Evolutionary conservation across 2,329 filamentous ascomycete species (phyloP).

Genomic region (Phaeosphaeriaceae sp.): DNA sequence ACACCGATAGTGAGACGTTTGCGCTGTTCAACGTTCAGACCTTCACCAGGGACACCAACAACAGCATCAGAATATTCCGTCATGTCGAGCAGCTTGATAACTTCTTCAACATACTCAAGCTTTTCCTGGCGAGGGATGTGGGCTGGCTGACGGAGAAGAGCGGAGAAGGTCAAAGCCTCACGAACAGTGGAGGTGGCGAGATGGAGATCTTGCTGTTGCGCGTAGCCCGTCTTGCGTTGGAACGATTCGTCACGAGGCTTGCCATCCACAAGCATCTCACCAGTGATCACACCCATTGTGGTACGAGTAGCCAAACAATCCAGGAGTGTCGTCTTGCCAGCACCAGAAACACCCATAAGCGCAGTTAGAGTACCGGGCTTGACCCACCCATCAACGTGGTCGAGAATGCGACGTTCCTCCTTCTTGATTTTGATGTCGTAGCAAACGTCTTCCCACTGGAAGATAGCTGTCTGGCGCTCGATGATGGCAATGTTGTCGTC

Average conservation of each 20-base stretch:
- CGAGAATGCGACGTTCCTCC: slow-evolving; percentile 76
- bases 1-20: slow-evolving; percentile 91
- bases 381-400: slow-evolving; percentile 91
- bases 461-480: slow-evolving; percentile 75
- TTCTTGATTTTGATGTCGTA: slow-evolving; percentile 82
- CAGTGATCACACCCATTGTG: slow-evolving; percentile 87
- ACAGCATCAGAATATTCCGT: slow-evolving; percentile 87
- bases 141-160: slow-evolving; percentile 82
- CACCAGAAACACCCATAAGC: slow-evolving; percentile 89
- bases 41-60: slow-evolving; percentile 89
- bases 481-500: slow-evolving; percentile 54
- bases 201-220: slow-evolving; percentile 92
- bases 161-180: slow-evolving; percentile 87
- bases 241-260: slow-evolving; percentile 78
- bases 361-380: slow-evolving; percentile 87
- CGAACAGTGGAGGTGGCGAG: slow-evolving; percentile 84
- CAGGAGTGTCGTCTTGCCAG: slow-evolving; percentile 91
- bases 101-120: slow-evolving; percentile 85
- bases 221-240: slow-evolving; percentile 91
- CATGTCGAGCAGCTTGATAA: slow-evolving; percentile 92
- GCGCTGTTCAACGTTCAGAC: slow-evolving; percentile 70
- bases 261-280: slow-evolving; percentile 86
- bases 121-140: slow-evolving; percentile 78
- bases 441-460: slow-evolving; percentile 86
- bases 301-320: slow-evolving; percentile 86